Conservation (phyloP, 1,284 basidiomycete genomes). For the Macrocystidia cucumis region DNA sequence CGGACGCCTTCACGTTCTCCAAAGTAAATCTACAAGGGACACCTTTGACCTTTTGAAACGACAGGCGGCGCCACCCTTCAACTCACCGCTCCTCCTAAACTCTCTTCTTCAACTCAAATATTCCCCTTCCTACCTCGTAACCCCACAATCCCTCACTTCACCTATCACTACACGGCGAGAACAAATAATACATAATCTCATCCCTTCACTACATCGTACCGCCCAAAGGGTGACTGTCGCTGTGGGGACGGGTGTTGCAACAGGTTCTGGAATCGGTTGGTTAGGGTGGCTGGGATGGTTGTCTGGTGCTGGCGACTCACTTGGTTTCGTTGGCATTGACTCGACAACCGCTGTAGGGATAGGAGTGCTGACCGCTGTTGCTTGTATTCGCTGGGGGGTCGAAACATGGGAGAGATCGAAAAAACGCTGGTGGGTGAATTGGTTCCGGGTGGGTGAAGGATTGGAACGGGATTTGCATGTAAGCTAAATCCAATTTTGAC, state of each 20-base stretch:
- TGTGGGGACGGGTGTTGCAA: slow-evolving; percentile 36
- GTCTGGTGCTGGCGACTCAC: slow-evolving; percentile 26
- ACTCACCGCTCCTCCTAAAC: slow-evolving; percentile 66
- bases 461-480: slow-evolving; percentile 70
- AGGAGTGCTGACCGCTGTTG: slow-evolving; percentile 46
- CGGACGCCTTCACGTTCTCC: slow-evolving; percentile 54
- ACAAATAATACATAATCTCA: slow-evolving; percentile 54
- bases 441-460: slow-evolving; percentile 60
- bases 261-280: slow-evolving; percentile 39
- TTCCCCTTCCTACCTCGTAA: slow-evolving; percentile 42
- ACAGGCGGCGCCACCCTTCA: slow-evolving; percentile 33
- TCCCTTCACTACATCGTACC: slow-evolving; percentile 55
- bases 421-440: slow-evolving; percentile 67
- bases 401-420: slow-evolving; percentile 70
- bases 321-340: slow-evolving; percentile 35
- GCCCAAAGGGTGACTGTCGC: slow-evolving; percentile 58
- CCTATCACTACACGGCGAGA: slow-evolving; percentile 49
- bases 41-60: slow-evolving; percentile 33
- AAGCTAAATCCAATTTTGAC: slow-evolving; percentile 11
- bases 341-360: slow-evolving; percentile 53
- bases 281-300: slow-evolving; percentile 48
- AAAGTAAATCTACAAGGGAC: slow-evolving; percentile 35
- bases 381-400: slow-evolving; percentile 59
- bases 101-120: slow-evolving; percentile 47
- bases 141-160: slow-evolving; percentile 39